Evolutionary conservation across 192 early-diverging fungal genomes (phyloP), one percentile per base, ranked within the genome.

Genomic region (Geranomyces variabilis): DNA sequence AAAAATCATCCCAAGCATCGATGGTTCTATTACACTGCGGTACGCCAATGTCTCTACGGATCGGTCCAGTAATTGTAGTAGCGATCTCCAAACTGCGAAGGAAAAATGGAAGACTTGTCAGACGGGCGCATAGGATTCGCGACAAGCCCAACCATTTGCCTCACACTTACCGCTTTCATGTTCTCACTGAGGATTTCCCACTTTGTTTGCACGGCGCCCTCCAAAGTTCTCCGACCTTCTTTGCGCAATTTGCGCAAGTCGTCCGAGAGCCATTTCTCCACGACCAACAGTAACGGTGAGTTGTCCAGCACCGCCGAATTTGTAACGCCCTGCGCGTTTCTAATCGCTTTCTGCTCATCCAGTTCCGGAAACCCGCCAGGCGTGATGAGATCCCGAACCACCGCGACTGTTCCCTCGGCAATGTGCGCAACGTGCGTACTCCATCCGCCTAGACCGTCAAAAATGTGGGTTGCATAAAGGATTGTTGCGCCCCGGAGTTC

Each of bases 391-490:
- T 78, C 68, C 29, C 86, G 33, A 21, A 87, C 59, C 10, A 79
- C 67, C n/a, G 81, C 65, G 15, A 86, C 76, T 1, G 64, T 61
- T 8, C 90, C 90, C 41, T 89, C 80, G 7, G 72, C 63, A 14
- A 92, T 88, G 75, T 91, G 90, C 47, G 85, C 85, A 6, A 93
- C 77, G 64, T 93, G 91, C 28, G 89, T 87, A 3, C 89, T 87
- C 89, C 90, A 93, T 12, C 83, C 81, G 60, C 87, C 86, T 0
- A 90, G 77, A 44, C 90, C 90, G 80, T 93, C 92, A 73, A 93
- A 93, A 67, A 93, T 93, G 74, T 93, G 92, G 9, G 92, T 93
- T 15, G 91, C 91, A 74, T 93, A 92, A 57, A 92, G 73, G 45
- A 93, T 88, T 4, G 92, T 88, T 6, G 86, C 87, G 24, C 74